Evolutionary conservation across 2,329 filamentous ascomycete genomes (phyloP).

Genomic region (Penicillium nordicum): DNA sequence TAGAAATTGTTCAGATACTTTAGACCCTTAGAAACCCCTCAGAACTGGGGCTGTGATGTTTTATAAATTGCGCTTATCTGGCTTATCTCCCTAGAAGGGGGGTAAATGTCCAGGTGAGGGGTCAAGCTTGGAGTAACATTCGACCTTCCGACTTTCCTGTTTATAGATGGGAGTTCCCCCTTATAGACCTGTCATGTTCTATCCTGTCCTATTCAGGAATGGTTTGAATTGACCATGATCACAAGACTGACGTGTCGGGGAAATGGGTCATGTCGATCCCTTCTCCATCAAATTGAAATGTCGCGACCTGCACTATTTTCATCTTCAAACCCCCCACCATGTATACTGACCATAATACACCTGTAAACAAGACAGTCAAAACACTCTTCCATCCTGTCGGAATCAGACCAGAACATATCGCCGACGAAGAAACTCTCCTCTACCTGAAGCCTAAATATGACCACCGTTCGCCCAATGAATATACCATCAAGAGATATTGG

Average conservation of each 20-base stretch:
- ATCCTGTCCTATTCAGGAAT: background rate
- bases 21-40: too few species aligned
- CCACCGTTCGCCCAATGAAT: background rate
- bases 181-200: background rate
- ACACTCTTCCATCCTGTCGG: conserved; percentile 14
- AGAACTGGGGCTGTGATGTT: background rate
- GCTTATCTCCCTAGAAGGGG: background rate
- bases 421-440: conserved; percentile 19
- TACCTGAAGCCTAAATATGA: conserved; percentile 23
- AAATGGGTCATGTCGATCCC: too few species aligned
- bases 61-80: background rate
- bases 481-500: too few species aligned
- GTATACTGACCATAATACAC: background rate
- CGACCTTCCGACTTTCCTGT: background rate
- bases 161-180: background rate
- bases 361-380: background rate
- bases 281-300: too few species aligned
- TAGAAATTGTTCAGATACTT: background rate
- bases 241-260: background rate
- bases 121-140: background rate
- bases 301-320: background rate
- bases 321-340: background rate
- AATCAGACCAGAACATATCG: conserved; percentile 24
- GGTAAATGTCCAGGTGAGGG: background rate
- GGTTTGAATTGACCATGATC: too few species aligned